Conservation (phyloP, 2,329 filamentous ascomycete genomes). For the Neonectria magnoliae region DNA sequence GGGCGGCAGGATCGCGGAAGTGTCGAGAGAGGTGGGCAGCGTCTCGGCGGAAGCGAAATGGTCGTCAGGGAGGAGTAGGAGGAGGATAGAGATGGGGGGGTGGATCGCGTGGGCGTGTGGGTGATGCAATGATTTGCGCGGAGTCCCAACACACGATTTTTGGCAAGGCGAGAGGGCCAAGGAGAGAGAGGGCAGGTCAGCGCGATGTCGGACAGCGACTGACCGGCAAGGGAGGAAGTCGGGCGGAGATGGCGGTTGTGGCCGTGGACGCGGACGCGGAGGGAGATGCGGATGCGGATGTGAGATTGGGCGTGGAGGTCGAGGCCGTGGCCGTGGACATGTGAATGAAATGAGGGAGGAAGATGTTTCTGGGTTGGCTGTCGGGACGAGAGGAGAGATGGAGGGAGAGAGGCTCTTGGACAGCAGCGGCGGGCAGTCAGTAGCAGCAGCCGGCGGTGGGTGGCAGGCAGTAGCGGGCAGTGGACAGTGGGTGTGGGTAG, state of each 20-base stretch:
- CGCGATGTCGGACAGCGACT: constrained; percentile 25
- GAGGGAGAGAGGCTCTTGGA: constrained; percentile 20
- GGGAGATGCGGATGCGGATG: constrained; percentile 26
- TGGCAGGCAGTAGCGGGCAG: constrained; percentile 4
- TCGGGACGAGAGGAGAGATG: constrained; percentile 21
- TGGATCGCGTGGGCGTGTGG: constrained; percentile 44
- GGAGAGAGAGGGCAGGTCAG: constrained; percentile 29
- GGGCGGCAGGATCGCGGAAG: constrained; percentile 46
- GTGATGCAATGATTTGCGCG: constrained; percentile 48
- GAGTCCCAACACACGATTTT: constrained; percentile 45
- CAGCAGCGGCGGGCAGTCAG: not conserved
- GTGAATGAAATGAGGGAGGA: constrained; percentile 43
- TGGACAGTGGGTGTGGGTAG: not conserved
- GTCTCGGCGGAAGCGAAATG: constrained; percentile 35
- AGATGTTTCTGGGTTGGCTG: constrained; percentile 28
- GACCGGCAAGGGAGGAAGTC: constrained; percentile 14
- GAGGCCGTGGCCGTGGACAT: constrained; percentile 38
- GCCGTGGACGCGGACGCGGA: constrained; percentile 24
- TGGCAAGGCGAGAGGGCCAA: constrained; percentile 32
- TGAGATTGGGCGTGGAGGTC: constrained; percentile 11
- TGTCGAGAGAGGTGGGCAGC: constrained; percentile 36
- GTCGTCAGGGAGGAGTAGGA: constrained; percentile 35
- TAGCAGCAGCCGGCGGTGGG: constrained; percentile 3
- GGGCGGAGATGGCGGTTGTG: constrained; percentile 12
- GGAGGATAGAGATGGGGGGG: constrained; percentile 38